Evolutionary conservation across 352 stramenopile genomes (phyloP), one percentile per base, ranked within the genome.

Genomic region (Globisporangium abappressorium): DNA sequence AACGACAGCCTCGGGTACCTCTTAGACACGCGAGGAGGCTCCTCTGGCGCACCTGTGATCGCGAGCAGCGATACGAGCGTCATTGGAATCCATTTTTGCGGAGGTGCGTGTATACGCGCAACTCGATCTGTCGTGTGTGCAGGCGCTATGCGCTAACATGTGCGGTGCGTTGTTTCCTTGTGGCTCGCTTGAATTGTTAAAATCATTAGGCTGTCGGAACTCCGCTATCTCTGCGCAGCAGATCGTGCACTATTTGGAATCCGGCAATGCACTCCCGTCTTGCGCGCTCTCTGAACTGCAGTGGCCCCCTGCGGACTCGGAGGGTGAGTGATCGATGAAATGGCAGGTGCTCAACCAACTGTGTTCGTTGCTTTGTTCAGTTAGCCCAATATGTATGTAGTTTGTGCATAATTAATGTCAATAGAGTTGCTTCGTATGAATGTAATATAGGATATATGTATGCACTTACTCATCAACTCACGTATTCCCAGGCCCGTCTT

Each of bases 31-130:
- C 65, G 69, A n/a, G 78, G 78, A 9, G 81, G 79, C 3, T 86
- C 81, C 5, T 90, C 81, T 0, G 81, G 81, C 5, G 66, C 81
- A 1, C 81, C 81, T 0, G 81, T 89, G 28, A 73, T 89, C 43
- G 73, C 74, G 12, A 70, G 66, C 43, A 30, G 36, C 0, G 81
- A 90, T 51, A 73, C 68, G 24, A 58, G 60, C 9, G 79, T 90
- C 24, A 41, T 90, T 3, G 81, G 75, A 2, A 57, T 90, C 2
- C 81, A 90, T 64, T 82, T 85, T 55, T 90, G 81, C 58, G 79
- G 76, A 36, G 76, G 78, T 68, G 36, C 12, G 61, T 58, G 28
- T 30, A 30, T 30, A 30, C 28, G 1, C 18, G 3, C 7, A 33
- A 46, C 51, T 57, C 30, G 33, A 41, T 6, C 12, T 51, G 14